Conservation (phyloP, 192 early-diverging fungal genomes). For the Mortierella alpina region DNA sequence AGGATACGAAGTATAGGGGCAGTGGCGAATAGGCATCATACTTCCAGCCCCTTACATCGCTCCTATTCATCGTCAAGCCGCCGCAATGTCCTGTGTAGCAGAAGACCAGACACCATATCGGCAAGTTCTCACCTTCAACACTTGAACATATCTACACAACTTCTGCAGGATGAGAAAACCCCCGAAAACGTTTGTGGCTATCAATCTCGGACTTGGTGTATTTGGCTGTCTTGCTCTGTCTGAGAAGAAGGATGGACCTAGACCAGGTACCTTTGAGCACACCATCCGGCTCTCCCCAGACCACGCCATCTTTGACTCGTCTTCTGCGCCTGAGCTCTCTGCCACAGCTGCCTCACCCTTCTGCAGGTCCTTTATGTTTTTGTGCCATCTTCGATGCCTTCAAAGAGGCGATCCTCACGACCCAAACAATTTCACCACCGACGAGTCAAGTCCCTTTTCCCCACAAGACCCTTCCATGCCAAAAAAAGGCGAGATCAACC, state of each 20-base stretch:
- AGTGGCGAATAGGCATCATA: too few relatives aligned
- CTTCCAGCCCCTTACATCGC: too few relatives aligned
- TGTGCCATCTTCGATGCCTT: conserved; percentile 45
- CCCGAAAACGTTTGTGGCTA: too few relatives aligned
- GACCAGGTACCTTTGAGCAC: not conserved
- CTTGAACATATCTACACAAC: too few relatives aligned
- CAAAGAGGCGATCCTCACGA: conserved; percentile 38
- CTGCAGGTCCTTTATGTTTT: conserved; percentile 47
- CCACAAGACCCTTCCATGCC: not conserved
- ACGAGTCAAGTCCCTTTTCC: not conserved
- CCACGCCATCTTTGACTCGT: conserved; percentile 28
- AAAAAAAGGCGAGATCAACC: conserved; percentile 20
- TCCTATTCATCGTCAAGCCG: too few relatives aligned
- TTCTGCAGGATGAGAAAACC: too few relatives aligned
- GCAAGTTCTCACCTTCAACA: too few relatives aligned
- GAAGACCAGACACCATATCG: too few relatives aligned
- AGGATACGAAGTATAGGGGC: too few relatives aligned
- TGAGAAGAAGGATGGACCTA: not conserved
- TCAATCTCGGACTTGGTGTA: too few relatives aligned
- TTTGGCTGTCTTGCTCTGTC: too few relatives aligned
- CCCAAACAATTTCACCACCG: not conserved
- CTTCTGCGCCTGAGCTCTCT: conserved; percentile 7
- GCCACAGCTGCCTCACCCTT: conserved; percentile 38
- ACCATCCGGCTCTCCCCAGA: conserved; percentile 3
- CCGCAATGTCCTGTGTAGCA: too few relatives aligned